A percentile compares a stretch with the other conserved stretches of the same genome.
Conservation (phyloP, 352 stramenopile genomes). For the Nothophytophthora sp. region DNA sequence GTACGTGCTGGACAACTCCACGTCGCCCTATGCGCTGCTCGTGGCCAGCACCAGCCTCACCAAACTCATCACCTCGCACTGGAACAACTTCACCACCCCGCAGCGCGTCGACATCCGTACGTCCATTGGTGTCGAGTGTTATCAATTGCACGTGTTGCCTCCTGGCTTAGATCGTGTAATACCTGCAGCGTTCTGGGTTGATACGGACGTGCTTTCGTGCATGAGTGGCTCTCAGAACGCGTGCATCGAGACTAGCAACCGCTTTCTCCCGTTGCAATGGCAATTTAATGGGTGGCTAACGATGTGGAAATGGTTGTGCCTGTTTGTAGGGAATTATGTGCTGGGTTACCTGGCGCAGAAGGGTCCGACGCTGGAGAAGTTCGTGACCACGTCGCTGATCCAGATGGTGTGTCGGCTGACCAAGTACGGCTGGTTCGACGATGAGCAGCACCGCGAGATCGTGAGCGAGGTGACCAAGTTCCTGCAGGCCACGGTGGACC, state of each 20-base stretch:
- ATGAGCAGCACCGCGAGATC: conserved; percentile 96
- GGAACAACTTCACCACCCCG: conserved; percentile 90
- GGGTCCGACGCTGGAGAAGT: conserved; percentile 93
- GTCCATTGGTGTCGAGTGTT: no score
- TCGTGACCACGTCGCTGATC: conserved; percentile 95
- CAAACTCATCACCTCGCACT: conserved; percentile 98
- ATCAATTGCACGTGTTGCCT: background rate
- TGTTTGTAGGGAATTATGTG: conserved; percentile 97
- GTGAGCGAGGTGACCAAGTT: conserved; percentile 99
- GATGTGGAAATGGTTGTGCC: no score
- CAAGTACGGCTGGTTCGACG: conserved; percentile 99
- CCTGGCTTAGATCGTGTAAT: no score
- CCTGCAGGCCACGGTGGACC: conserved; percentile 95
- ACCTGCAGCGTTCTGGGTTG: no score
- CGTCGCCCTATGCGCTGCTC: conserved; percentile 95
- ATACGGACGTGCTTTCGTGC: no score
- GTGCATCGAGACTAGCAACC: no score
- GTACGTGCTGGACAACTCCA: conserved; percentile 98
- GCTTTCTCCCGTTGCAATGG: no score
- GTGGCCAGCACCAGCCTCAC: conserved; percentile 97
- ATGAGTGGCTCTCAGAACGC: no score
- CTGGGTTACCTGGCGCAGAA: conserved; percentile 97
- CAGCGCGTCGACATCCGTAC: conserved; percentile 94
- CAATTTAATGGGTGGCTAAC: conserved; percentile 38
- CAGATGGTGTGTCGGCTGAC: conserved; percentile 98